Evolutionary conservation across 1,284 basidiomycete species (phyloP), one percentile per base, ranked within the genome.

Genomic region (Puccinia coronata): DNA sequence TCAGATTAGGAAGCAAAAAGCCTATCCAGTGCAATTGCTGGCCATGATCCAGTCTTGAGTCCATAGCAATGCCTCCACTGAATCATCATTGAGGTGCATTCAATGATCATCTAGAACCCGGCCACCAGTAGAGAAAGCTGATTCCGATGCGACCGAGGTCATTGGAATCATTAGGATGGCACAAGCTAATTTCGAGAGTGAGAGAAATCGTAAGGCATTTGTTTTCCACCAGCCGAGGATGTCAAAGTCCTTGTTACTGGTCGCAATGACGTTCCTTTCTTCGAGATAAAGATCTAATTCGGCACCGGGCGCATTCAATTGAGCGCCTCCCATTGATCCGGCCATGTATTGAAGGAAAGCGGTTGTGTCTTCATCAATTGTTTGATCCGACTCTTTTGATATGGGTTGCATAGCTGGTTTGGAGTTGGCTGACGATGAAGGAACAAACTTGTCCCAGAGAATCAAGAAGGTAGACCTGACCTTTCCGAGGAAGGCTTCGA

Each of bases 221-320:
- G 9, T 16, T 36, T 65, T 65, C 63, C 63, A 65, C 63, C 63
- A 65, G 28, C 36, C 34, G 41, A 69, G 39, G 5, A 69, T 43
- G 43, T 69, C 65, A 69, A 69, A n/a, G n/a, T n/a, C n/a, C n/a
- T n/a, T n/a, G n/a, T n/a, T n/a, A n/a, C n/a, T n/a, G n/a, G n/a
- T n/a, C n/a, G n/a, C n/a, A n/a, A n/a, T n/a, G n/a, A n/a, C n/a
- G n/a, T n/a, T n/a, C n/a, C n/a, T n/a, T n/a, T n/a, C n/a, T n/a
- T n/a, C n/a, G n/a, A n/a, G n/a, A n/a, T n/a, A n/a, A n/a, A n/a
- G n/a, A n/a, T n/a, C 65, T 2, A 69, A 41, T 43, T 69, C 18
- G n/a, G 65, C 65, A 2, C 65, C 65, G 3, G 20, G 65, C 1
- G 65, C 65, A 47, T 69, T 49, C 18, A 6, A n/a, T 31, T 11